Base-by-base conservation (phyloP, 805 yeast genomes). In the Cyberlindnera xylosilytica region DNA sequence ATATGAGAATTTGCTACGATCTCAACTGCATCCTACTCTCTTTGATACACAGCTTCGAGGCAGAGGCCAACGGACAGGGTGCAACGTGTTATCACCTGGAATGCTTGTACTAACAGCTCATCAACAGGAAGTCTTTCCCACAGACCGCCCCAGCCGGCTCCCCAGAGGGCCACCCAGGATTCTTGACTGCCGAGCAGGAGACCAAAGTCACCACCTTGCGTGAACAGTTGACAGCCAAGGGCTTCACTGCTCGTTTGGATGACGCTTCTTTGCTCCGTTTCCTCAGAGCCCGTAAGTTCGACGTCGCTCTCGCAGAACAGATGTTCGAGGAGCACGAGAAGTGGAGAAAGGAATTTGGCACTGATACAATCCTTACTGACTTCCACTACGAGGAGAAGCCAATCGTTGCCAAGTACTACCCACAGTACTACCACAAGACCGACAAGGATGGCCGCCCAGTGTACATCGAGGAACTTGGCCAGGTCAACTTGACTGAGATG, bases 371-470 rank as follows among this genome's bases (percentile, higher is more conserved):
- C 51, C 73, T 93, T 59, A 71, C 74, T 54, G 96, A 88, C 62
- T 93, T 91, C 75, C 81, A 86, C 48, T 93, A 91, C 69, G 81
- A 78, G n/a, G 99, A 93, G 71, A 93, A 93, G 70, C 85, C 93
- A 20, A 65, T 78, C 39, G 97, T 90, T 51, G 96, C 96, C 47
- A 74, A 79, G 60, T 83, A 73, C 66, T 93, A 93, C 65, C 99
- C 99, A 27, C 97, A 90, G 69, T 93, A 90, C 70, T 93, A 93
- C 66, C 98, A 93, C 71, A 90, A 93, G 72, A 87, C 91, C 26
- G 99, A 93, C 66, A 87, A 76, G 58, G 99, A 93, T 51, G 99
- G 99, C 39, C 84, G 99, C 62, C 99, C 99, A 6, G 83, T 89
- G 36, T 93, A 93, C 69, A 74, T 84, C 57, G 99, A 93, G 73